Evolutionary conservation across 306 rosid species (phyloP).

Genomic region (Glycine tomentella): DNA sequence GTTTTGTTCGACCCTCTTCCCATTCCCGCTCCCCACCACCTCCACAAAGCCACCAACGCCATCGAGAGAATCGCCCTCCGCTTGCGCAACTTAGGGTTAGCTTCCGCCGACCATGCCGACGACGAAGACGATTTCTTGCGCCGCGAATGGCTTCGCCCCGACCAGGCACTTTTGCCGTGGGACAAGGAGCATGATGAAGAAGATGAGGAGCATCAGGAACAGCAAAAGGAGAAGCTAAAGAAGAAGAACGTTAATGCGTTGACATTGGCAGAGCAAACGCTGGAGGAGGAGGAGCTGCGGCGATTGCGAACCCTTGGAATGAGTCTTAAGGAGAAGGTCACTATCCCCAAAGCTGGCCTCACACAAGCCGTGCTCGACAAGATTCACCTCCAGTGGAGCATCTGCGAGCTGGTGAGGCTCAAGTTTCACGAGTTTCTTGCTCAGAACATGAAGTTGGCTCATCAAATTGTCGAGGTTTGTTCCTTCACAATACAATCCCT

Average conservation of each 20-base stretch:
- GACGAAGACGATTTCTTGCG: slow-evolving; percentile 59
- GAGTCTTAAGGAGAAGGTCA: slow-evolving; percentile 65
- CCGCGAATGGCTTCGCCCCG: slow-evolving; percentile 88
- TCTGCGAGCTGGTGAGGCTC: slow-evolving; percentile 83
- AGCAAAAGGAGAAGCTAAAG: slow-evolving; percentile 27
- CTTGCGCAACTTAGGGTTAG: slow-evolving; percentile 70
- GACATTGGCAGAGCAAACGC: slow-evolving; percentile 68
- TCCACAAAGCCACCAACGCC: slow-evolving; percentile 64
- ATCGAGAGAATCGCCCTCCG: slow-evolving; percentile 81
- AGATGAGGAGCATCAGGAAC: neutral
- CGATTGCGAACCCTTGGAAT: slow-evolving; percentile 79
- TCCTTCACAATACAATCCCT: neutral
- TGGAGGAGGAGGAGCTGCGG: slow-evolving; percentile 77
- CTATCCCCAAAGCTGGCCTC: slow-evolving; percentile 84
- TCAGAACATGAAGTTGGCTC: slow-evolving; percentile 87
- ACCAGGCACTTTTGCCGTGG: slow-evolving; percentile 73
- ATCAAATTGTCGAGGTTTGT: slow-evolving; percentile 77
- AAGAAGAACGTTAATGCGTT: slow-evolving; percentile 63
- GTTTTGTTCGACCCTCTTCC: slow-evolving; percentile 48
- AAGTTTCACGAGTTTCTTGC: slow-evolving; percentile 91
- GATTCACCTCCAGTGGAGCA: slow-evolving; percentile 82
- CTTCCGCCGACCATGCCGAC: slow-evolving; percentile 23
- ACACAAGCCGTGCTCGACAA: slow-evolving; percentile 77
- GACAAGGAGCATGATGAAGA: slow-evolving; percentile 49
- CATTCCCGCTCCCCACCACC: slow-evolving; percentile 21